Evolutionary conservation across 2,329 filamentous ascomycete species (phyloP), one percentile per base, ranked within the genome.

Genomic region (Sclerotinia trifoliorum): DNA sequence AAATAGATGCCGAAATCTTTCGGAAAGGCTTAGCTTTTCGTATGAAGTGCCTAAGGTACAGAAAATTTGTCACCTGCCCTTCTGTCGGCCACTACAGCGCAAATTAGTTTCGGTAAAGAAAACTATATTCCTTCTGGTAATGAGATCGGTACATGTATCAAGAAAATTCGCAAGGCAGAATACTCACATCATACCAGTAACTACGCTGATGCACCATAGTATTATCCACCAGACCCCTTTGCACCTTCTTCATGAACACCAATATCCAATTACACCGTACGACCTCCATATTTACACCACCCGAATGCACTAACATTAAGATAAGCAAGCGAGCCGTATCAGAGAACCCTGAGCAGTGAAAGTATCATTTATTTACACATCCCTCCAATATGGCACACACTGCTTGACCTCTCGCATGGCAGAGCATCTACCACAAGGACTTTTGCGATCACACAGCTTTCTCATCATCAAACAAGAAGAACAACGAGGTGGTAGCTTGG

Each of bases 371-470:
- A 35, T 11, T n/a, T n/a, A n/a, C n/a, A 51, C 2, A 51, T 63
- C 60, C 46, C 24, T 48, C 26, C 32, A 48, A 5, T 63, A 39
- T 19, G 60, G 60, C 26, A 21, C 19, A 24, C 60, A 63, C 5
- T 7, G 5, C 2, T 26, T 24, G 1, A 10, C 1, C 0, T 4
- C 15, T 1, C 60, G 60, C 46, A 26, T 26, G 2, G 21, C 5
- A 26, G 44, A 35, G 3, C 60, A 63, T 39, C 60, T 63, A 10
- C 60, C 60, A 19, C 60, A 51, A 8, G 60, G 60, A 63, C 8
- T 63, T 17, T 26, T 35, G 5, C 60, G 60, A 21, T 63, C 60
- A 13, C 60, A 63, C 2, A 51, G 5, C 15, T 63, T 63, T 8
- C 48, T 63, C 60, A 51, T 63, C 5, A n/a, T 15, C 7, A 63